phyloP scores from a whole-genome alignment of 2,329 filamentous ascomycete genomes.

The Colletotrichum camelliae region DNA sequence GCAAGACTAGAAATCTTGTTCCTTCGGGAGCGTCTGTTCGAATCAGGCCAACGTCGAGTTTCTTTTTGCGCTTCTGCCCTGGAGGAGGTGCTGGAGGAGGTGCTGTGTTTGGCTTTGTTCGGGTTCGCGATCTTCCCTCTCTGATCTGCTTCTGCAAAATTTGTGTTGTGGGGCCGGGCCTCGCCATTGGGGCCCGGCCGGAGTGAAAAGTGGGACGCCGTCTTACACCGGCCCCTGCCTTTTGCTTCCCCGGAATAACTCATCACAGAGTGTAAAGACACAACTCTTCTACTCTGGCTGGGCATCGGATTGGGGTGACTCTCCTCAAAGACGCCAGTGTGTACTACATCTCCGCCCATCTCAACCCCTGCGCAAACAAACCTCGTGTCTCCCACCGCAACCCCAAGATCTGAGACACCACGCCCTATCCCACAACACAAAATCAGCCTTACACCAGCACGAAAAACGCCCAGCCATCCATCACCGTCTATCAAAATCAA shows the following conservation, averaged over 20 bases:
- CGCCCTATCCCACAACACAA: not conserved
- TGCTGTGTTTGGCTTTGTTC: not conserved
- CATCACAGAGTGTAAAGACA: not conserved
- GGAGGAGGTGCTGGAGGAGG: no score
- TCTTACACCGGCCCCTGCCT: not conserved
- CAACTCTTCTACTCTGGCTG: not conserved
- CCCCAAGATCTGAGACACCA: not conserved
- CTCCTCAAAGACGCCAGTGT: not conserved
- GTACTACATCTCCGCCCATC: not conserved
- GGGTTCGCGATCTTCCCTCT: fast-evolving
- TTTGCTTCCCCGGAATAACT: not conserved
- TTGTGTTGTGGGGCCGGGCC: not conserved
- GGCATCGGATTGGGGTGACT: not conserved
- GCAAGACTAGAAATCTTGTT: not conserved
- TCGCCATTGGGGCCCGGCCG: not conserved
- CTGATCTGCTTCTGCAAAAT: not conserved
- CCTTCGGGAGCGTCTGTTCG: not conserved
- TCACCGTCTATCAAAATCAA: not conserved
- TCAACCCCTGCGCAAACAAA: not conserved
- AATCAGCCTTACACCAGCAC: not conserved
- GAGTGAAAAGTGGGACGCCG: not conserved
- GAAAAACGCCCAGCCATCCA: not conserved
- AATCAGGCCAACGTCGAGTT: not conserved
- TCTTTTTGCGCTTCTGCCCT: not conserved
- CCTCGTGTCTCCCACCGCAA: not conserved